phyloP scores from a whole-genome alignment of 495 filamentous ascomycete species.

The Aspergillus ellipticus region DNA sequence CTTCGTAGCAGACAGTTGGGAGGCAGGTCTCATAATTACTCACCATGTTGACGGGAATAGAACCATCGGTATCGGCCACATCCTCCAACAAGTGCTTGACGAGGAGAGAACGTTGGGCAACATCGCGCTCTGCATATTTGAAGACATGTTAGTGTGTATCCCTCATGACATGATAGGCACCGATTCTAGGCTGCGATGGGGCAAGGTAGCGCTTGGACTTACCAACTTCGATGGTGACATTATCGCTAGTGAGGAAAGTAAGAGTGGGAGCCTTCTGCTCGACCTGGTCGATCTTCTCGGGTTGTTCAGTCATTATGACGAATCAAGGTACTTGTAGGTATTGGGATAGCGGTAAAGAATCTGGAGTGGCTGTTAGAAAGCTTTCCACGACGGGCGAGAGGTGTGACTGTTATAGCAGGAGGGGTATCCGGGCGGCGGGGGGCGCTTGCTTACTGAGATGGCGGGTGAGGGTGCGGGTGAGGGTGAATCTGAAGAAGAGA shows the following conservation, averaged over 20 bases:
- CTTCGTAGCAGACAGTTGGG: neutral
- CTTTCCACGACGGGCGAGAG: neutral
- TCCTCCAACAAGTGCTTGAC: slow-evolving; percentile 99
- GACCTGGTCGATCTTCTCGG: too few species aligned
- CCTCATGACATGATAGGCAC: neutral
- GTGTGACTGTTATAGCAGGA: neutral
- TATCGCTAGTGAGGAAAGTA: slow-evolving; percentile 56
- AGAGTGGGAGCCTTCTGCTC: slow-evolving; percentile 25
- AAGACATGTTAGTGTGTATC: slow-evolving; percentile 6
- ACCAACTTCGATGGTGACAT: slow-evolving; percentile 53
- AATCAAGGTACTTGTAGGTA: neutral
- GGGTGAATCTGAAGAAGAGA: neutral
- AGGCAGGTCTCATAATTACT: slow-evolving; percentile 23
- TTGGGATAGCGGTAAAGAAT: neutral
- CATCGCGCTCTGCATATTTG: slow-evolving; percentile 60
- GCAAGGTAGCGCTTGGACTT: slow-evolving; percentile 18
- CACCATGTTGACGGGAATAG: slow-evolving; percentile 87
- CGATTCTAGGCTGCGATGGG: neutral
- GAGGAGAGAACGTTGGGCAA: slow-evolving; percentile 87
- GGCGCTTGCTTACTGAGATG: neutral
- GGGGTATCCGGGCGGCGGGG: slow-evolving; percentile 1
- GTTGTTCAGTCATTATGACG: neutral
- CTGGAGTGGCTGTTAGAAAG: neutral
- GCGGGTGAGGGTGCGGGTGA: neutral
- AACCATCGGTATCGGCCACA: slow-evolving; percentile 65